These are phyloP conservation scores for Aspergillus sp. DNA, from an alignment of 2,329 filamentous ascomycete genomes.

Conservation along the genomic window DNA sequence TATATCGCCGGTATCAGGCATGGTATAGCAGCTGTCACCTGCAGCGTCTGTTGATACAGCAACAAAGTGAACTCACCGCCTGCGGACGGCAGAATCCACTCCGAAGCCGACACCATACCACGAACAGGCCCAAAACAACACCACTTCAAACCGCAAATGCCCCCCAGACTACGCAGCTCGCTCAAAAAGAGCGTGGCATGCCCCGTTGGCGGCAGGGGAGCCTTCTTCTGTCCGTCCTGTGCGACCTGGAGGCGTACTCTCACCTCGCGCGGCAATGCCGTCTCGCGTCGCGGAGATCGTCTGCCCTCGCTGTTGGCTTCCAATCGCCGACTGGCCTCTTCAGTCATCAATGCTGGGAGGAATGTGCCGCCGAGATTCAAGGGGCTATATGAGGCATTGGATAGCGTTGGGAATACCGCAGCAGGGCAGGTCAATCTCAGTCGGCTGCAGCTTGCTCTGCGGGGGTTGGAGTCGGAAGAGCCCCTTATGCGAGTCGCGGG, in stretches of 20 bases:
- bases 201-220: conserved; percentile 13
- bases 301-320: conserved; percentile 2
- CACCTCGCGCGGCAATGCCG: conserved; percentile 12
- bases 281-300: conserved; percentile 7
- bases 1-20: no score
- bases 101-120: no score
- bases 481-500: conserved; percentile 49
- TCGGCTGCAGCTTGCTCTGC: conserved; percentile 49
- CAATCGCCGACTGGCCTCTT: conserved; percentile 36
- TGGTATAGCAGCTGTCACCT: no score
- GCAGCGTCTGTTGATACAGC: no score
- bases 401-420: conserved; percentile 43
- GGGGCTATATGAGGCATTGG: conserved; percentile 46
- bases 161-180: conserved; percentile 28
- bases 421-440: conserved; percentile 50
- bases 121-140: conserved; percentile 9
- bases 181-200: conserved; percentile 26
- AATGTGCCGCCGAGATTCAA: conserved; percentile 44
- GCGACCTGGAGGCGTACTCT: conserved; percentile 25
- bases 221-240: conserved; percentile 35
- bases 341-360: conserved; percentile 45
- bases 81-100: no score
- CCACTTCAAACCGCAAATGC: conserved; percentile 21
- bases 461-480: conserved; percentile 46
- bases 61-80: no score